Evolutionary conservation across 1,284 basidiomycete genomes (phyloP).

Genomic region (Austroboletus niveus): DNA sequence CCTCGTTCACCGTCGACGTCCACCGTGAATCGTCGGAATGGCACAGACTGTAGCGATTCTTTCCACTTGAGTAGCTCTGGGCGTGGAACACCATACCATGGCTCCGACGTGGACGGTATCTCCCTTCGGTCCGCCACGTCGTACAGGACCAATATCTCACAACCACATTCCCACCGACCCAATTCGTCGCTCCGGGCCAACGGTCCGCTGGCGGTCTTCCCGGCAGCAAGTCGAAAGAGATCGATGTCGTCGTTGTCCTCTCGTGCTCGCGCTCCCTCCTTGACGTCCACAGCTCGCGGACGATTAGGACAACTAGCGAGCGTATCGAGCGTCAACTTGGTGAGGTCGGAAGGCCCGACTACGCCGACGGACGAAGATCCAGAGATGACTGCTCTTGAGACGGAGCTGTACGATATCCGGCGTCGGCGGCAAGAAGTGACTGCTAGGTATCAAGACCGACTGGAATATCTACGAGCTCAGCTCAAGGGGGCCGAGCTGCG

Average conservation of each 20-base stretch:
- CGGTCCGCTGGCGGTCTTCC: conserved; percentile 13
- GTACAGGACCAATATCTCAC: conserved; percentile 33
- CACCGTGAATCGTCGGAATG: conserved; percentile 25
- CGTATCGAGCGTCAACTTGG: conserved; percentile 46
- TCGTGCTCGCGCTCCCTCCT: conserved; percentile 29
- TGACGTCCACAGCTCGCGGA: conserved; percentile 15
- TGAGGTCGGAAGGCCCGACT: conserved; percentile 48
- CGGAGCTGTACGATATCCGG: conserved; percentile 60
- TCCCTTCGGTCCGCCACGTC: conserved; percentile 32
- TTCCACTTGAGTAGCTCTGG: conserved; percentile 28
- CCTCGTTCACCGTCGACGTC: conserved; percentile 33
- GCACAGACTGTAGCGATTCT: conserved; percentile 25
- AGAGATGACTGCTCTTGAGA: conserved; percentile 33
- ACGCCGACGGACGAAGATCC: conserved; percentile 40
- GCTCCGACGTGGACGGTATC: conserved; percentile 29
- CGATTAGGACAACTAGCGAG: conserved; percentile 37
- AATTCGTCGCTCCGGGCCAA: conserved; percentile 26
- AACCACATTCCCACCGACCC: conserved; percentile 31
- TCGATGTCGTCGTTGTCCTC: conserved; percentile 51
- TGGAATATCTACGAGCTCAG: conserved; percentile 69
- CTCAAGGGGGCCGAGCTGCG: conserved; percentile 73
- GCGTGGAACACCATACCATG: conserved; percentile 30
- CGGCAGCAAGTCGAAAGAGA: conserved; percentile 39
- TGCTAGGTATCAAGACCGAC: conserved; percentile 59
- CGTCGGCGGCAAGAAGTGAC: conserved; percentile 60